phyloP scores from a whole-genome alignment of 2,329 filamentous ascomycete genomes.

The Fusarium chaquense region DNA sequence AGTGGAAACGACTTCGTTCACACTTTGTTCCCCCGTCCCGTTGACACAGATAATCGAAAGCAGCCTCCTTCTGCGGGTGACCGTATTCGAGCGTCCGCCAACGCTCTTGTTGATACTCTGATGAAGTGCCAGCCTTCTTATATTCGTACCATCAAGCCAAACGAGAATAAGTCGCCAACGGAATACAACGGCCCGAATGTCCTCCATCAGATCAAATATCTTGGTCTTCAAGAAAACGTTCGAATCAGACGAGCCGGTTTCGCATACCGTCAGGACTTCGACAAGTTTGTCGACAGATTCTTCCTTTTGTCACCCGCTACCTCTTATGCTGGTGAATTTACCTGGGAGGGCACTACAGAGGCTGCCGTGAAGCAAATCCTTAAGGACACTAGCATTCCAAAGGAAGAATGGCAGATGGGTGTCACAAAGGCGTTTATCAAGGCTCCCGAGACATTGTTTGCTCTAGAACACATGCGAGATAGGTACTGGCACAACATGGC shows the following conservation, averaged over 20 bases:
- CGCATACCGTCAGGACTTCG: slow-evolving; percentile 95
- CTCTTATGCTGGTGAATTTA: slow-evolving; percentile 97
- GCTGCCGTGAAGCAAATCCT: slow-evolving; percentile 92
- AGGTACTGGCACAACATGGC: slow-evolving; percentile 99
- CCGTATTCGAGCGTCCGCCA: slow-evolving; percentile 94
- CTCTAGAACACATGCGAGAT: slow-evolving; percentile 96
- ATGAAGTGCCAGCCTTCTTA: slow-evolving; percentile 99
- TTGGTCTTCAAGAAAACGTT: slow-evolving; percentile 99
- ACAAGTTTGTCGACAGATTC: slow-evolving; percentile 98
- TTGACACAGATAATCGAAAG: slow-evolving; percentile 95
- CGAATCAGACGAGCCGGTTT: slow-evolving; percentile 96
- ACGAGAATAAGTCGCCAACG: slow-evolving; percentile 95
- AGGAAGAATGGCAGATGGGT: slow-evolving; percentile 97
- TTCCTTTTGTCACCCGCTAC: slow-evolving; percentile 94
- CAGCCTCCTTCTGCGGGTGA: slow-evolving; percentile 95
- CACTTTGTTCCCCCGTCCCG: slow-evolving; percentile 88
- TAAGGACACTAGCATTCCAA: slow-evolving; percentile 94
- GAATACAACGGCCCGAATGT: slow-evolving; percentile 95
- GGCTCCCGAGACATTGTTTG: slow-evolving; percentile 95
- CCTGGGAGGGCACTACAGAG: slow-evolving; percentile 89
- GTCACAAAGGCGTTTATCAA: slow-evolving; percentile 98
- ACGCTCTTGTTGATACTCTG: slow-evolving; percentile 91
- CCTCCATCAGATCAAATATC: slow-evolving; percentile 97
- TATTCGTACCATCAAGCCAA: slow-evolving; percentile 98
- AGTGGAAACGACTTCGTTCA: slow-evolving; percentile 90